A percentile compares a stretch with the other conserved stretches of the same genome.
Evolutionary conservation across 1,284 basidiomycete genomes (phyloP).

Genomic region (Thelephora terrestris): DNA sequence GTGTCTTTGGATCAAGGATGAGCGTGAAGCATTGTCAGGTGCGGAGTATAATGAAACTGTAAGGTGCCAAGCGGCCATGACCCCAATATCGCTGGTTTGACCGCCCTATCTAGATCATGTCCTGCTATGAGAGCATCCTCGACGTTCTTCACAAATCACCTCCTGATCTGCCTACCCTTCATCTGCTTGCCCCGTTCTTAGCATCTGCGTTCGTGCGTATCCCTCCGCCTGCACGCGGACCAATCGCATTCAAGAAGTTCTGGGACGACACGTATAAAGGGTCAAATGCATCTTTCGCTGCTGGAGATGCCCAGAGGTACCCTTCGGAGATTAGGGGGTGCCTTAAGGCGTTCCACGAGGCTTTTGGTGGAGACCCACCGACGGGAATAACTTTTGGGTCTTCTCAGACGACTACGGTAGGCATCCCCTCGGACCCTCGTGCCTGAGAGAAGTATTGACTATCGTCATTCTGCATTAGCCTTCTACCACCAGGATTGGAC

Average conservation of each 20-base stretch:
- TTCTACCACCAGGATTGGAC: neutral
- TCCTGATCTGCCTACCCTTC: conserved; percentile 30
- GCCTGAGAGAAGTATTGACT: neutral
- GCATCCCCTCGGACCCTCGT: neutral
- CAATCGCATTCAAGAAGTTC: conserved; percentile 31
- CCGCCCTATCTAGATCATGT: conserved; percentile 26
- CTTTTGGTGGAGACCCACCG: conserved; percentile 8
- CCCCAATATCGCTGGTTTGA: conserved; percentile 2
- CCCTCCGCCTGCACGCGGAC: conserved; percentile 34
- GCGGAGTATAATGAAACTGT: conserved; percentile 40
- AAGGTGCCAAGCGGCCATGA: conserved; percentile 13
- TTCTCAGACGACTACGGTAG: conserved; percentile 1
- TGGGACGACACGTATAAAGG: conserved; percentile 10
- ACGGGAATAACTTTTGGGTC: conserved; percentile 8
- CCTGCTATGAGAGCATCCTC: conserved; percentile 36
- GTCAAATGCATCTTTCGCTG: too few species aligned
- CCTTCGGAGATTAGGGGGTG: conserved; percentile 13
- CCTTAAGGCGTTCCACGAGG: conserved; percentile 10
- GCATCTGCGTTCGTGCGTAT: conserved; percentile 38
- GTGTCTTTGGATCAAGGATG: conserved; percentile 43
- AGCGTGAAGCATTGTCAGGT: conserved; percentile 26
- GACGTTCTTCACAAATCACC: conserved; percentile 24
- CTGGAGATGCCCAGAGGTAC: conserved; percentile 7
- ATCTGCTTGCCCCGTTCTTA: conserved; percentile 31
- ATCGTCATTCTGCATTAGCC: neutral